Evolutionary conservation across 192 early-diverging fungal species (phyloP).

Genomic region (Diversispora epigaea): DNA sequence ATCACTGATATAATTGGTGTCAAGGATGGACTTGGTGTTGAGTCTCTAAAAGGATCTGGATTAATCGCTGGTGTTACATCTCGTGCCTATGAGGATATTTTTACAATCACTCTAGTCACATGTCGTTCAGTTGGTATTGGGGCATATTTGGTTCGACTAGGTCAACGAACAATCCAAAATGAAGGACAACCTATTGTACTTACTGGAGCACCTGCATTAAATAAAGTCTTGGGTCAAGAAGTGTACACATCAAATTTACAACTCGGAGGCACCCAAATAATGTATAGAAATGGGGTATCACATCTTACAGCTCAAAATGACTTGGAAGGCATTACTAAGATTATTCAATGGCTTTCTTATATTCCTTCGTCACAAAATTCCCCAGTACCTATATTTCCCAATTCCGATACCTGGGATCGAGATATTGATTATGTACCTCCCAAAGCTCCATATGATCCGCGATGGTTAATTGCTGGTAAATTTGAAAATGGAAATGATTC

Average conservation of each 20-base stretch:
- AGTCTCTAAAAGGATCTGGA: constrained; percentile 94
- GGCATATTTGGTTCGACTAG: constrained; percentile 97
- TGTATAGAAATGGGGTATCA: constrained; percentile 99
- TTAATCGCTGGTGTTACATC: constrained; percentile 98
- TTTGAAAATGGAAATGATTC: constrained; percentile 58
- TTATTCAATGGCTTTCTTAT: constrained; percentile 91
- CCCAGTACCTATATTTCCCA: constrained; percentile 62
- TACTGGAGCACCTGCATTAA: constrained; percentile 94
- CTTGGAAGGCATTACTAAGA: constrained; percentile 87
- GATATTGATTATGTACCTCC: constrained; percentile 80
- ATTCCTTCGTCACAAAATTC: constrained; percentile 75
- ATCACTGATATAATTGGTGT: constrained; percentile 87
- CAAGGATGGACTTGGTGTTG: constrained; percentile 89
- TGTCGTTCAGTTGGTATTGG: constrained; percentile 98
- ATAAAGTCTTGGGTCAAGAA: constrained; percentile 97
- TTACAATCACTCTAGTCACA: constrained; percentile 94
- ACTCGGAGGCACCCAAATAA: constrained; percentile 97
- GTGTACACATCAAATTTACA: constrained; percentile 98
- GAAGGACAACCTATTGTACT: constrained; percentile 98
- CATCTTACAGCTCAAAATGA: constrained; percentile 96
- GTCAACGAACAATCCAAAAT: constrained; percentile 95
- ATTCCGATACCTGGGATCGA: constrained; percentile 77
- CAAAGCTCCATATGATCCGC: constrained; percentile 87
- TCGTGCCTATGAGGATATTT: constrained; percentile 96
- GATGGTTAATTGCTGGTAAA: constrained; percentile 83